These are phyloP conservation scores for Exidia glandulosa DNA, from an alignment of 768 basidiomycete genomes.

Conservation along the genomic window DNA sequence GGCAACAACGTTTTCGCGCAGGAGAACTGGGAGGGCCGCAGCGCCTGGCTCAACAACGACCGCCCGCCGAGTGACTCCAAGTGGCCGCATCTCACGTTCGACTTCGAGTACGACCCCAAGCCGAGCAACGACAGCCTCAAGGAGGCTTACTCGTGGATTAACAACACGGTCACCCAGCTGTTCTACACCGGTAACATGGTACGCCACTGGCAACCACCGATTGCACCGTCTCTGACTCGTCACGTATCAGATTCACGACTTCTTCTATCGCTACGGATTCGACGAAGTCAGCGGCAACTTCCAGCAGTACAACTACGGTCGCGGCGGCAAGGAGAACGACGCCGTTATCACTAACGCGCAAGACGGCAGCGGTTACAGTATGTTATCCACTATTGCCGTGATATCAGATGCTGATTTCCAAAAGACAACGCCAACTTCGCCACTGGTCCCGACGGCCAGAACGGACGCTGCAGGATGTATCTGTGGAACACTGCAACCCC, in stretches of 20 bases:
- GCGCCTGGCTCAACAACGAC: constrained; percentile 56
- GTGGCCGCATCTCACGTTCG: constrained; percentile 43
- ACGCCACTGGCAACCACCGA: constrained; percentile 33
- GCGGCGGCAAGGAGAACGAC: constrained; percentile 78
- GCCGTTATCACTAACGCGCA: constrained; percentile 92
- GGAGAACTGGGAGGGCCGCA: constrained; percentile 80
- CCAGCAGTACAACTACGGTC: constrained; percentile 94
- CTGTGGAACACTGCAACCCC: constrained; percentile 87
- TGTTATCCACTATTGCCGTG: too few species aligned
- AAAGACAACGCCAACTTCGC: constrained; percentile 79
- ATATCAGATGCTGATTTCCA: constrained; percentile 15
- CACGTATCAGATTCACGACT: too few species aligned
- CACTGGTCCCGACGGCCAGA: constrained; percentile 38
- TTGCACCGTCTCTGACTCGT: not conserved
- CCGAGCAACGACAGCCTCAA: constrained; percentile 49
- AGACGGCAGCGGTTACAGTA: constrained; percentile 88
- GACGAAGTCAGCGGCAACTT: constrained; percentile 90
- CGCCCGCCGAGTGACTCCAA: constrained; percentile 50
- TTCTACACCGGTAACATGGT: constrained; percentile 80
- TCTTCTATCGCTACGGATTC: constrained; percentile 64
- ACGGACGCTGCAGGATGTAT: constrained; percentile 93
- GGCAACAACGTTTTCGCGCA: constrained; percentile 91
- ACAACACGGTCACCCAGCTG: constrained; percentile 75
- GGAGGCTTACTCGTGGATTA: constrained; percentile 75
- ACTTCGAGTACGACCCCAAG: constrained; percentile 67